Conservation (phyloP, 2,329 filamentous ascomycete species). For the Colletotrichum sp. region DNA sequence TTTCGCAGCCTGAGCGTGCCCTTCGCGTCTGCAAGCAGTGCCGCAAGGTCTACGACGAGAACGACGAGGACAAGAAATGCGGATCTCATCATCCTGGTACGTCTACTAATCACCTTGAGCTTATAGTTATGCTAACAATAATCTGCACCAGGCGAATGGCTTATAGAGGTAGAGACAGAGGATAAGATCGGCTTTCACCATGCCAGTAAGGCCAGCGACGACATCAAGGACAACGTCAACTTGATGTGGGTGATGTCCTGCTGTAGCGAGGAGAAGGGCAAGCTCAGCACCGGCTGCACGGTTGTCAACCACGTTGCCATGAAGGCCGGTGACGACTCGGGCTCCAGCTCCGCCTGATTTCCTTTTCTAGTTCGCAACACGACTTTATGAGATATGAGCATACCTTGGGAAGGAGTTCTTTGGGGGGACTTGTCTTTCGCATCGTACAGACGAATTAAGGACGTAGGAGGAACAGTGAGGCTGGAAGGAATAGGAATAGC, state of each 20-base stretch:
- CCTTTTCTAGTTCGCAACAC: background rate
- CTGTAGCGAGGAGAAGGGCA: background rate
- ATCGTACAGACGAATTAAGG: background rate
- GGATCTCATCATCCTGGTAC: background rate
- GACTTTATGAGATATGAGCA: background rate
- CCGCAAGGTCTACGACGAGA: background rate
- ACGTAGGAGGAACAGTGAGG: background rate
- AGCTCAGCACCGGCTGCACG: background rate
- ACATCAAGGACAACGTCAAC: background rate
- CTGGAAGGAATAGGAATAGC: background rate
- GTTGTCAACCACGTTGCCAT: background rate
- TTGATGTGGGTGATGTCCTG: background rate
- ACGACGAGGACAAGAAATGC: background rate
- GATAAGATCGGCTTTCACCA: background rate
- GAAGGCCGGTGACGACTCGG: background rate
- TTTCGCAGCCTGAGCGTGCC: background rate
- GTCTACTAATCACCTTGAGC: background rate
- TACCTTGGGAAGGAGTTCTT: background rate
- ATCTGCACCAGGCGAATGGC: background rate
- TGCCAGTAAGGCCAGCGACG: background rate
- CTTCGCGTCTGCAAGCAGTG: slow-evolving; percentile 4
- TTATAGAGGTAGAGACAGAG: background rate
- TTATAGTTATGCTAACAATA: background rate
- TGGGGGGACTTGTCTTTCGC: background rate
- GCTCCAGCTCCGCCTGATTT: background rate